These are phyloP conservation scores for Serendipita sp. DNA, from an alignment of 768 basidiomycete genomes.

Conservation along the genomic window DNA sequence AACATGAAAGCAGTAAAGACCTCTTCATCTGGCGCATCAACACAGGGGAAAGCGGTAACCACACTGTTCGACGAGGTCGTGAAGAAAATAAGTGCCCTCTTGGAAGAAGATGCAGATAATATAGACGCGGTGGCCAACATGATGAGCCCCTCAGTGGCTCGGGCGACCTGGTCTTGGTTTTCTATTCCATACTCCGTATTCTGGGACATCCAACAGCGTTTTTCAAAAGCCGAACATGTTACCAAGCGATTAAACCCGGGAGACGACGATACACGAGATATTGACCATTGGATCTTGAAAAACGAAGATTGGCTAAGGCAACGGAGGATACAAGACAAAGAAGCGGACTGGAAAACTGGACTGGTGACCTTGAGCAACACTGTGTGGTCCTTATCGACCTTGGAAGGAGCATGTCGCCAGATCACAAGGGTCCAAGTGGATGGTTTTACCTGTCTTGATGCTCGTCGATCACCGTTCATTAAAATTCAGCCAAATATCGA, in stretches of 20 bases:
- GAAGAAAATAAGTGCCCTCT: background rate
- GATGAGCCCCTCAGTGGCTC: background rate
- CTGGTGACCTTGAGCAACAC: background rate
- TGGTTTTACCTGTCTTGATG: conserved; percentile 6
- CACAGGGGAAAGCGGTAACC: background rate
- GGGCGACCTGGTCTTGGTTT: background rate
- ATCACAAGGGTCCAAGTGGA: background rate
- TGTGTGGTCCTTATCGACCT: background rate
- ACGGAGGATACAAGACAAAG: background rate
- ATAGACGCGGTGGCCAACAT: background rate
- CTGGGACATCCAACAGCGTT: background rate
- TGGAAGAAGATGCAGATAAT: background rate
- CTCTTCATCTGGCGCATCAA: background rate
- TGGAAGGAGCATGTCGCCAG: background rate
- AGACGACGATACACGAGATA: background rate
- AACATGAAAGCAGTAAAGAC: background rate
- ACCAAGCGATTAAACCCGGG: background rate
- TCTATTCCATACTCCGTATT: background rate
- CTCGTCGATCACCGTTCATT: conserved; percentile 1
- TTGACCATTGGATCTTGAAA: background rate
- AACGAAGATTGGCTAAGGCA: background rate
- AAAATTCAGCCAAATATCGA: conserved; percentile 3
- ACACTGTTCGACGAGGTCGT: background rate
- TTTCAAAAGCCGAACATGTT: background rate
- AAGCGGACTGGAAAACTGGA: background rate